Percentiles rank a stretch among this genome's conserved stretches.
phyloP scores from a whole-genome alignment of 1,139 yeast species.

The Taiozyma onychis region DNA sequence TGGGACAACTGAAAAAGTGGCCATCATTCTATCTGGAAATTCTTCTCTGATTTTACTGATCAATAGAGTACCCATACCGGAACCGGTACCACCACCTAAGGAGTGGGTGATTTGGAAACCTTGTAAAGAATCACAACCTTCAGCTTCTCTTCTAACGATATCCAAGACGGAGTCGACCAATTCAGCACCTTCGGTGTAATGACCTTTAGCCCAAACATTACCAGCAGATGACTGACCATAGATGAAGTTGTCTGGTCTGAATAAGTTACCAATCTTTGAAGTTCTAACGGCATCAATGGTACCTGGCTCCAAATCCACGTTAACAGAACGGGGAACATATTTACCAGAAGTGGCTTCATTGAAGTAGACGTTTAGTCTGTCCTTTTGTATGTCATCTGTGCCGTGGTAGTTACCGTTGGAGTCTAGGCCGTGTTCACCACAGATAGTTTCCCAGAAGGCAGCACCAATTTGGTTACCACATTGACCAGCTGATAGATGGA shows the following conservation, averaged over 20 bases:
- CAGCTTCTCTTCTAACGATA: slow-evolving; percentile 93
- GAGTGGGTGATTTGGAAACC: slow-evolving; percentile 97
- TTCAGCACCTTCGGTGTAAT: slow-evolving; percentile 96
- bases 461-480: slow-evolving; percentile 99
- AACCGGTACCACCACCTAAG: slow-evolving; percentile 99
- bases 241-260: slow-evolving; percentile 96
- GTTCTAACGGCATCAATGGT: slow-evolving; percentile 97
- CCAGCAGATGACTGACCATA: slow-evolving; percentile 99
- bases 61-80: slow-evolving; percentile 93
- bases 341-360: slow-evolving; percentile 95
- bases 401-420: slow-evolving; percentile 75
- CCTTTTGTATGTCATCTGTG: slow-evolving; percentile 65
- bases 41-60: slow-evolving; percentile 90
- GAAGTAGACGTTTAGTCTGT: slow-evolving; percentile 93
- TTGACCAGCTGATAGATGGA: slow-evolving; percentile 96
- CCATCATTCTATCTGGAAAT: slow-evolving; percentile 93
- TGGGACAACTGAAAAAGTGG: slow-evolving; percentile 96
- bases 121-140: slow-evolving; percentile 95
- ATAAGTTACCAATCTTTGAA: slow-evolving; percentile 83
- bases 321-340: slow-evolving; percentile 97
- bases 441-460: slow-evolving; percentile 96
- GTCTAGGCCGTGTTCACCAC: slow-evolving; percentile 95
- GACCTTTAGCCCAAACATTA: slow-evolving; percentile 98
- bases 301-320: slow-evolving; percentile 96
- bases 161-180: slow-evolving; percentile 91